Percentiles rank a stretch among this genome's conserved stretches.
phyloP scores from a whole-genome alignment of 1,139 yeast genomes.

The Saccharomyces hybrid region DNA sequence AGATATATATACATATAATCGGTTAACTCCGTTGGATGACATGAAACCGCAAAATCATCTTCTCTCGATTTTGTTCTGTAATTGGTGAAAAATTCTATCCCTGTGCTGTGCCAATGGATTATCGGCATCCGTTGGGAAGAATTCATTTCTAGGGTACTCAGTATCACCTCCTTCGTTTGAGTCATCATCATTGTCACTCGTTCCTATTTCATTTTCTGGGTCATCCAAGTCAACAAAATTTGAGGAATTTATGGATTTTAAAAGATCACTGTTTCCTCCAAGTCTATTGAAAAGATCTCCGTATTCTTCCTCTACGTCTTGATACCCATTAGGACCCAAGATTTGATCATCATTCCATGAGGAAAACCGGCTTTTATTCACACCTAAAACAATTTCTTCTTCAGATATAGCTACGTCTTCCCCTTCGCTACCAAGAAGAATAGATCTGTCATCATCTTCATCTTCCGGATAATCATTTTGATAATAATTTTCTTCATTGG shows the following conservation, averaged over 20 bases:
- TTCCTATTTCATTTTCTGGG: slow-evolving; percentile 12
- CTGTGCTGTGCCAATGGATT: slow-evolving; percentile 58
- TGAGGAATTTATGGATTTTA: slow-evolving; percentile 19
- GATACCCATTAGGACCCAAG: not conserved
- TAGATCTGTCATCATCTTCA: slow-evolving; percentile 52
- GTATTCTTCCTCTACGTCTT: slow-evolving; percentile 12
- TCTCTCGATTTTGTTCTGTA: slow-evolving; percentile 44
- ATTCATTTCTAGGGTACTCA: slow-evolving; percentile 38
- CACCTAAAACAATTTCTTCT: slow-evolving; percentile 5
- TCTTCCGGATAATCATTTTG: slow-evolving; percentile 94
- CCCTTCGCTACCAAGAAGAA: slow-evolving; percentile 34
- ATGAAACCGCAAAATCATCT: slow-evolving; percentile 28
- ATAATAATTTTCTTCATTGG: slow-evolving; percentile 86
- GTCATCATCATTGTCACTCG: slow-evolving; percentile 28
- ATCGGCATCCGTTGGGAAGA: slow-evolving; percentile 47
- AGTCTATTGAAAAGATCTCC: slow-evolving; percentile 30
- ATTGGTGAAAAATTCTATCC: slow-evolving; percentile 51
- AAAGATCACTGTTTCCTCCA: slow-evolving; percentile 28
- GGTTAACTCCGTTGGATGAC: too few relatives aligned
- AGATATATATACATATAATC: too few relatives aligned
- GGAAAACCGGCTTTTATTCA: not conserved
- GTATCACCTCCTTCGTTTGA: slow-evolving; percentile 31
- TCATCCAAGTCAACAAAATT: slow-evolving; percentile 24
- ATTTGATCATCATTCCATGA: slow-evolving; percentile 2
- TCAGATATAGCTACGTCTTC: slow-evolving; percentile 25